Percentiles rank a stretch among this genome's conserved stretches.
phyloP scores from a whole-genome alignment of 495 filamentous ascomycete species.

The Daldinia bambusicola region DNA sequence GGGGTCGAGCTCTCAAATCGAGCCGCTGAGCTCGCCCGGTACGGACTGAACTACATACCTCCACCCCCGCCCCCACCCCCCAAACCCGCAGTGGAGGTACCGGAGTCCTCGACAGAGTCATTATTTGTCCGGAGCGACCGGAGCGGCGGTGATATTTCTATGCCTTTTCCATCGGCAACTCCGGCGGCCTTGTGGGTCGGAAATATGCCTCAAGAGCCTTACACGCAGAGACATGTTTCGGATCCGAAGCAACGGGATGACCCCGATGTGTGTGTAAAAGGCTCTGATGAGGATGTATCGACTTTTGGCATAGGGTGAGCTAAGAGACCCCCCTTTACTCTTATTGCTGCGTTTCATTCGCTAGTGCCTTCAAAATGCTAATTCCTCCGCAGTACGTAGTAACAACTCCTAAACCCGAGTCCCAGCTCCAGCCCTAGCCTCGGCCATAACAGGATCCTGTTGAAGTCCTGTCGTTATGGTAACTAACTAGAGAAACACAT shows the following conservation, averaged over 20 bases:
- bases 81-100: no score
- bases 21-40: no score
- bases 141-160: no score
- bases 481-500: no score
- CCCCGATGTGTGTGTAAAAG: background rate
- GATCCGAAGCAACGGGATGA: background rate
- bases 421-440: no score
- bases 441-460: background rate
- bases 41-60: no score
- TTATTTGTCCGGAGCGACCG: no score
- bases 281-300: background rate
- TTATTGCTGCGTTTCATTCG: background rate
- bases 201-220: background rate
- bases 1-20: no score
- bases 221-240: background rate
- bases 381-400: background rate
- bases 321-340: background rate
- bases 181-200: background rate
- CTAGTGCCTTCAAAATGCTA: background rate
- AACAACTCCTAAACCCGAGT: background rate
- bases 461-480: background rate
- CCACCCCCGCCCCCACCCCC: no score
- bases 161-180: no score
- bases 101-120: no score
- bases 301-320: conserved; percentile 11